A percentile compares a stretch with the other conserved stretches of the same genome.
Conservation (phyloP, 768 basidiomycete genomes). For the Russula earlei region DNA sequence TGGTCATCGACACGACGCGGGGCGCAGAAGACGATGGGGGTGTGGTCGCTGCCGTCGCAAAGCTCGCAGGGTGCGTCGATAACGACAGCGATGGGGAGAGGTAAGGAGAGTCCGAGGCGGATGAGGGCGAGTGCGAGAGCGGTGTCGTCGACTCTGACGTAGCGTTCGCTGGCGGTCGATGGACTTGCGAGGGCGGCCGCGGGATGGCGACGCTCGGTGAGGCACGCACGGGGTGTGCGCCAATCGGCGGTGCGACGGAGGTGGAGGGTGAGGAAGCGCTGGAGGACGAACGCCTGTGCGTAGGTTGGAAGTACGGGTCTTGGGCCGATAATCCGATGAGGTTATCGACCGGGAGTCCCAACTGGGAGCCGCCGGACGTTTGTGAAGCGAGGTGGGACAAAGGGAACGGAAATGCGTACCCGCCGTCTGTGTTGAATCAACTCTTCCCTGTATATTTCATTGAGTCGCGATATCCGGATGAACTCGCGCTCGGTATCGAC, state of each 20-base stretch:
- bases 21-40: constrained; percentile 63
- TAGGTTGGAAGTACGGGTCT: constrained; percentile 65
- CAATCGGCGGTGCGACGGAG: constrained; percentile 28
- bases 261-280: constrained; percentile 38
- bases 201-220: constrained; percentile 65
- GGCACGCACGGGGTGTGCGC: constrained; percentile 24
- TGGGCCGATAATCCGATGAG: constrained; percentile 55
- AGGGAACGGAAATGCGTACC: constrained; percentile 35
- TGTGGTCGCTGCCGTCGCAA: constrained; percentile 59
- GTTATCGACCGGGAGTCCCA: constrained; percentile 70
- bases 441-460: constrained; percentile 80
- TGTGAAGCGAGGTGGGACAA: background rate
- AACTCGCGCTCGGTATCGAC: constrained; percentile 73
- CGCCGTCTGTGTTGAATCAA: constrained; percentile 66
- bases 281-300: constrained; percentile 46
- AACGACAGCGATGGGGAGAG: constrained; percentile 49
- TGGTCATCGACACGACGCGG: constrained; percentile 36
- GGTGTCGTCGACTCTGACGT: constrained; percentile 50
- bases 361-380: constrained; percentile 30
- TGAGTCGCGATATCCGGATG: constrained; percentile 60
- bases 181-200: constrained; percentile 54
- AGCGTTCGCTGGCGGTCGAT: constrained; percentile 40
- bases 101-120: constrained; percentile 32
- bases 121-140: constrained; percentile 60
- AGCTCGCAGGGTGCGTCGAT: constrained; percentile 45